Base-by-base conservation (phyloP, 1,139 yeast species). In the Arxiozyma slooffiae region DNA sequence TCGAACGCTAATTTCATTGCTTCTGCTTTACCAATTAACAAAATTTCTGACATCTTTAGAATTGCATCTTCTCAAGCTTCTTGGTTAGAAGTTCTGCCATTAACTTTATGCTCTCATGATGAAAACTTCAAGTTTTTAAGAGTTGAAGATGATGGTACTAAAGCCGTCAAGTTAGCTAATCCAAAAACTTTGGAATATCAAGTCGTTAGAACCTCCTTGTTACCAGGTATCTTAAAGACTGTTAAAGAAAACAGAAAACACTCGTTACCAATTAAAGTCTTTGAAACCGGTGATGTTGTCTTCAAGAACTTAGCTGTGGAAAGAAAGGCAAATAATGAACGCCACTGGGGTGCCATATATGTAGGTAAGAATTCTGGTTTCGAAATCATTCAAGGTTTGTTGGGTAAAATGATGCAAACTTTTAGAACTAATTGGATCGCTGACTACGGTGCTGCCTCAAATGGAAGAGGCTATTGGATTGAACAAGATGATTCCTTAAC, bases 131-230 rank as follows among this genome's bases (percentile, higher is more conserved):
- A 80, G 66, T 90, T 80, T 73, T 77, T 94, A 66, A 82, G 89
- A 68, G 75, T 76, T 51, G 67, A 69, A 51, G 97, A 92, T 68
- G 94, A 89, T 66, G 79, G 79, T 57, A 78, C 78, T 21, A 73
- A 73, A 50, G 97, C 94, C 40, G 97, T 94, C 51, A 82, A 85
- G 62, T 79, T 94, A 62, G 97, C 86, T 53, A 94, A 94, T 71
- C 99, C 99, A 56, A 94, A 94, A 75, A 92, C 98, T 21, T 71
- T 81, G 48, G 99, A 94, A 72, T 94, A 92, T 71, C 97, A 94
- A 74, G 98, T 94, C 54, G 97, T 94, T 41, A 84, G 98, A 75
- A 92, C 98, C 21, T 81, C 95, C 39, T 77, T 94, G 60, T 74
- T 92, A 54, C 97, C 98, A 48, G 99, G 99, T 60, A 79, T 94